phyloP scores from a whole-genome alignment of 257 asterid species.

The Ajuga chamaepitys region DNA sequence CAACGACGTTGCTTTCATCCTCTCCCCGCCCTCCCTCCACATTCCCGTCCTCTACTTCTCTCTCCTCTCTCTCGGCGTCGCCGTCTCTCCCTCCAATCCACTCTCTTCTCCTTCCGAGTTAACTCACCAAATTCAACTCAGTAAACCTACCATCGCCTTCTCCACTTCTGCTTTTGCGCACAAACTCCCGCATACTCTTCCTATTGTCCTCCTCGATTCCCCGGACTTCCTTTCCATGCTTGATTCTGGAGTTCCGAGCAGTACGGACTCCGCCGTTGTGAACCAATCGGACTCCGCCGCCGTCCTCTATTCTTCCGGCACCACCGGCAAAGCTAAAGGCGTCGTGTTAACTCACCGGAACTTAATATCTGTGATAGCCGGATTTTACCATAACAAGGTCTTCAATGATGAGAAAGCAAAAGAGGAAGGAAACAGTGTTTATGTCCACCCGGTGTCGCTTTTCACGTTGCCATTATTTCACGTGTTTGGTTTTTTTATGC shows the following conservation, averaged over 20 bases:
- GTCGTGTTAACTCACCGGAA: conserved; percentile 81
- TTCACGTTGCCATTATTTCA: conserved; percentile 79
- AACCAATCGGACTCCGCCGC: conserved; percentile 63
- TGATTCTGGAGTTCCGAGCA: neutral
- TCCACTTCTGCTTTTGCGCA: conserved; percentile 27
- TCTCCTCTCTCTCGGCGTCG: conserved; percentile 65
- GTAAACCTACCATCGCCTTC: conserved; percentile 53
- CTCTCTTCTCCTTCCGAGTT: conserved; percentile 58
- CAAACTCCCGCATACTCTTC: conserved; percentile 38
- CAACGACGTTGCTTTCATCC: conserved; percentile 60
- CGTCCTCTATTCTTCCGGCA: conserved; percentile 81
- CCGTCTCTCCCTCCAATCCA: conserved; percentile 73
- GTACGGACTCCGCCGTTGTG: conserved; percentile 17
- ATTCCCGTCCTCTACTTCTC: conserved; percentile 75
- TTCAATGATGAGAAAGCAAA: neutral
- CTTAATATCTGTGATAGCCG: conserved; percentile 40
- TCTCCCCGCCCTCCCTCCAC: conserved; percentile 61
- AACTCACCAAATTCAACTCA: conserved; percentile 47
- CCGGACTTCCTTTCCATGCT: conserved; percentile 51
- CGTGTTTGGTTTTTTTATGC: conserved; percentile 76
- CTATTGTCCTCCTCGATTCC: conserved; percentile 48
- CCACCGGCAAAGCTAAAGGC: conserved; percentile 79
- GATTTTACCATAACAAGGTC: conserved; percentile 22
- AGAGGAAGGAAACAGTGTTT: conserved; percentile 1
- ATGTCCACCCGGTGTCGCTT: conserved; percentile 30